A percentile compares a stretch with the other conserved stretches of the same genome.
These are phyloP conservation scores for Talaromyces thailandensis DNA, from an alignment of 495 filamentous ascomycete species.

Conservation along the genomic window DNA sequence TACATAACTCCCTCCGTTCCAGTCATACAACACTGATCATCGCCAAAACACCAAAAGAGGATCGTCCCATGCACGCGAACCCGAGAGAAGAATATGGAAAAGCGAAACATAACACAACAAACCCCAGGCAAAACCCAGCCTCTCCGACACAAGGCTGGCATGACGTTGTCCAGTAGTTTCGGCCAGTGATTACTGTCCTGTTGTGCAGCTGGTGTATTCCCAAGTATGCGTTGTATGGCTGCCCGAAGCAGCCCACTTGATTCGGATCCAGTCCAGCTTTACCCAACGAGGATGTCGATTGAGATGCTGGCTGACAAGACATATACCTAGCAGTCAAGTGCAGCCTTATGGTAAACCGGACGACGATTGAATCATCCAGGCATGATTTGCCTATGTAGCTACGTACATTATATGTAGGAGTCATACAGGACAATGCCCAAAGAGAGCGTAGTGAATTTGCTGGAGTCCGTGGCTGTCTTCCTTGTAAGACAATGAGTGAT, in stretches of 20 bases:
- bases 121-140: not conserved
- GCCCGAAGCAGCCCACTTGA: conserved; percentile 9
- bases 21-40: not conserved
- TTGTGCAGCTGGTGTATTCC: too few relatives aligned
- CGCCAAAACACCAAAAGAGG: not conserved
- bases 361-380: not conserved
- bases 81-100: not conserved
- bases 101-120: not conserved
- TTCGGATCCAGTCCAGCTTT: conserved; percentile 2
- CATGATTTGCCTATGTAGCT: not conserved
- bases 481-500: not conserved
- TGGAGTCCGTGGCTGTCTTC: not conserved
- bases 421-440: not conserved
- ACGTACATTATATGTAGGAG: not conserved
- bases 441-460: not conserved
- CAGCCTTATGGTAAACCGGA: not conserved
- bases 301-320: not conserved
- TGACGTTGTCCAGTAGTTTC: not conserved
- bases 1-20: not conserved
- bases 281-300: not conserved
- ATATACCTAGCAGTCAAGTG: not conserved
- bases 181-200: not conserved
- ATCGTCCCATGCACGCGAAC: not conserved
- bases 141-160: not conserved
- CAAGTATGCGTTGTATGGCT: not conserved